These are phyloP conservation scores for Dalbergia oliveri DNA, from an alignment of 306 rosid species.

Conservation along the genomic window DNA sequence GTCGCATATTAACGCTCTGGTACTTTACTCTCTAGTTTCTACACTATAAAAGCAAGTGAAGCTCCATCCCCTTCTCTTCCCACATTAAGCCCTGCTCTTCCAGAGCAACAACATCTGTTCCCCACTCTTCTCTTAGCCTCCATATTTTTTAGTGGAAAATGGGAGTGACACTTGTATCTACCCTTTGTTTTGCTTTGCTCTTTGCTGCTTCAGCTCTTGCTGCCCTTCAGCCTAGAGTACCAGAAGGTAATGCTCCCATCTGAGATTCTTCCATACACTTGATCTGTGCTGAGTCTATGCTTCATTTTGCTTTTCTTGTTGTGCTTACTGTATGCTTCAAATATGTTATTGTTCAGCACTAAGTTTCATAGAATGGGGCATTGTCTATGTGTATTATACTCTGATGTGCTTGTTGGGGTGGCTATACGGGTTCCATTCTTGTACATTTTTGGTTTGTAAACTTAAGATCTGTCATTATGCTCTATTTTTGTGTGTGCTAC, in stretches of 20 bases:
- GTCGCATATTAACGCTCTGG: conserved; percentile 23
- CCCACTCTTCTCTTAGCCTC: neutral
- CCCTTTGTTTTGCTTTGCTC: conserved; percentile 52
- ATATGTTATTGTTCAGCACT: too few species aligned
- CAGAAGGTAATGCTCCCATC: conserved; percentile 65
- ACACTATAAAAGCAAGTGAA: conserved; percentile 55
- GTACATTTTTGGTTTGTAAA: too few species aligned
- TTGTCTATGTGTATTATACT: too few species aligned
- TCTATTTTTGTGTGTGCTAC: neutral
- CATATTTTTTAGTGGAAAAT: conserved; percentile 39
- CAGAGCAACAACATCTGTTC: conserved; percentile 35
- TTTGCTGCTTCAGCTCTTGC: conserved; percentile 62
- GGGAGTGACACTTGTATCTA: conserved; percentile 50
- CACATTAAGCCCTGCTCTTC: conserved; percentile 30
- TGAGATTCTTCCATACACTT: conserved; percentile 19
- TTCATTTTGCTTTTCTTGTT: neutral
- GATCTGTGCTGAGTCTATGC: neutral
- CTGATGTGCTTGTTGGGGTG: too few species aligned
- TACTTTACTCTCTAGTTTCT: conserved; percentile 23
- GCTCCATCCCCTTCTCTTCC: conserved; percentile 20
- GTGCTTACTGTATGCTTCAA: too few species aligned
- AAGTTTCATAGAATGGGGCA: too few species aligned
- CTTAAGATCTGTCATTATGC: conserved; percentile 23
- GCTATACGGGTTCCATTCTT: too few species aligned
- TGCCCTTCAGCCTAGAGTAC: conserved; percentile 50